Evolutionary conservation across 495 filamentous ascomycete genomes (phyloP), one percentile per base, ranked within the genome.

Genomic region (Gamarada debralockiae): DNA sequence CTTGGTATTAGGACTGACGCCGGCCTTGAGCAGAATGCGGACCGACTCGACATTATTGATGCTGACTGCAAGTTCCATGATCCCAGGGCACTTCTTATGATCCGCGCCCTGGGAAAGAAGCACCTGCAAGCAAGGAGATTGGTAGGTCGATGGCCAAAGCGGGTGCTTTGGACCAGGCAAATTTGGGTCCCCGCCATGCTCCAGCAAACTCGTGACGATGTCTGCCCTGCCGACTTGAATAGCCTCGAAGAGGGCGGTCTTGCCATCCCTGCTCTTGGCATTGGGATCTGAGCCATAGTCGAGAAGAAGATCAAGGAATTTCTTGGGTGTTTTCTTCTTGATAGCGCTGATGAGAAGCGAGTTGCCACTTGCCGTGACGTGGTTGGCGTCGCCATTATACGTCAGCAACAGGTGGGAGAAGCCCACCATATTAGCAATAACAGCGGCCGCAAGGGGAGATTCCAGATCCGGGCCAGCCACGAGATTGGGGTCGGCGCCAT

Each of bases 401-500:
- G 66, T 69, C 15, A 80, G 67, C 50, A 78, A 59, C 9, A 73
- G 58, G 18, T 73, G 71, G 3, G 69, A 65, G 17, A 80, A 58
- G 24, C 67, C 64, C n/a, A 69, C 64, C 22, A 70, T 72, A 51
- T 67, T 65, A 33, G 70, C 58, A 12, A 57, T 21, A 3, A 73
- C 61, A 7, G 70, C 58, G 20, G 65, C 51, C 12, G 63, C 65
- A 15, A 79, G 66, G 0, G 77, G 72, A 3, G 70, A 33, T 31
- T 77, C 73, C 7, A 59, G 39, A 17, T 70, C 66, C 1, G 65
- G 54, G 1, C 68, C 72, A 3, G 70, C 68, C 3, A 61, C 44
- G 3, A 71, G 61, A 57, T 78, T 79, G 8, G 74, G 63, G 53
- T 80, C 73, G 1, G 77, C 79, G 14, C 73, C 72, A 52, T 75